These are phyloP conservation scores for Diospyros kaki DNA, from an alignment of 148 eudicot species.

Conservation along the genomic window DNA sequence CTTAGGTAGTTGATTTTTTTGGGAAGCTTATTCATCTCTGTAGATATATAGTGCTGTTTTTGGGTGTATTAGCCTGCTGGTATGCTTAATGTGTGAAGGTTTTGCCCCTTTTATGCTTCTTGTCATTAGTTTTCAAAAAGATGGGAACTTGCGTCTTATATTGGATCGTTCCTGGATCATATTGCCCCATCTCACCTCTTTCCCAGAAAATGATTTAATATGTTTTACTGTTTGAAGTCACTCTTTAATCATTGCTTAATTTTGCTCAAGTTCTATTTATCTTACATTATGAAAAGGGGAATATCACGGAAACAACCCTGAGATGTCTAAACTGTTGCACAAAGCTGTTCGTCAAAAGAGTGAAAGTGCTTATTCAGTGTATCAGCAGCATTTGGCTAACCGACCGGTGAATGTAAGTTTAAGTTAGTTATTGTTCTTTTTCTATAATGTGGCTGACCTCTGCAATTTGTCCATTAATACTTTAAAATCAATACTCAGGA, in stretches of 20 bases:
- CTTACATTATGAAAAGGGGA: slow-evolving; percentile 50
- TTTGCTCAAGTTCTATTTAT: slow-evolving; percentile 12
- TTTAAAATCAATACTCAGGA: neutral
- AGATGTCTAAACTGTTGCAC: slow-evolving; percentile 96
- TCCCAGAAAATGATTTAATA: too few species aligned
- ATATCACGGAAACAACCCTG: slow-evolving; percentile 94
- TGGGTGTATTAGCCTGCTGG: too few species aligned
- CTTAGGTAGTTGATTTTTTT: too few species aligned
- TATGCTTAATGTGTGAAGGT: too few species aligned
- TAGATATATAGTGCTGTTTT: too few species aligned
- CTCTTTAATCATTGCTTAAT: neutral
- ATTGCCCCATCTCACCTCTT: too few species aligned
- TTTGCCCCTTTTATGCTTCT: too few species aligned
- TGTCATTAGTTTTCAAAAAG: too few species aligned
- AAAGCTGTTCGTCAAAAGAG: slow-evolving; percentile 95
- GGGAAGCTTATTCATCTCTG: too few species aligned
- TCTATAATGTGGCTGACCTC: neutral
- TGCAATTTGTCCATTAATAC: neutral
- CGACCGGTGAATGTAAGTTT: slow-evolving; percentile 92
- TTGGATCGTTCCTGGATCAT: too few species aligned
- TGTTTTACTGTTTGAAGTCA: neutral
- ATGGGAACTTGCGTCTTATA: too few species aligned
- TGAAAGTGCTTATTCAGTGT: slow-evolving; percentile 94
- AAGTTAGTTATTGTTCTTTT: neutral
- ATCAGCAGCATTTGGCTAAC: slow-evolving; percentile 96